A percentile compares a stretch with the other conserved stretches of the same genome.
Evolutionary conservation across 805 yeast species (phyloP).

Genomic region (Wickerhamiella cacticola): DNA sequence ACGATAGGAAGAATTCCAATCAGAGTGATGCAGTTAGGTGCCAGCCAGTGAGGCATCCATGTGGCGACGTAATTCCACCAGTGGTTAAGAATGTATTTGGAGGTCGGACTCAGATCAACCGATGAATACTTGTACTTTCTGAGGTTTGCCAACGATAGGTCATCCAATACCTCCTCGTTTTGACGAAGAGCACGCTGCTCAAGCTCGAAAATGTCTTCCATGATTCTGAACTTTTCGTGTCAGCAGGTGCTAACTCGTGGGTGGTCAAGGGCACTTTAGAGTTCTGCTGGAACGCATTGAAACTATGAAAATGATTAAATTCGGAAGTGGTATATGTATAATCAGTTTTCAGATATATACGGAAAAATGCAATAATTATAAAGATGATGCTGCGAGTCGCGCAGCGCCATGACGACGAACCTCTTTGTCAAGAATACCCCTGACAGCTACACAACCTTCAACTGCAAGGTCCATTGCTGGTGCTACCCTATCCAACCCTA

Average conservation of each 20-base stretch:
- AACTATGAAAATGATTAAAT: no score
- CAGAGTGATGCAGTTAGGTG: constrained; percentile 85
- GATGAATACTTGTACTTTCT: constrained; percentile 25
- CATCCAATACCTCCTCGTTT: constrained; percentile 19
- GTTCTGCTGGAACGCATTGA: no score
- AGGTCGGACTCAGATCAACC: constrained; percentile 71
- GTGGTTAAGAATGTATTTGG: constrained; percentile 65
- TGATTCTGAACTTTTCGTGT: not conserved
- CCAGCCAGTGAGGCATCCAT: constrained; percentile 81
- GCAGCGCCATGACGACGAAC: constrained; percentile 59
- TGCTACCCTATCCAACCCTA: constrained; percentile 73
- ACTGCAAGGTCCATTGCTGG: constrained; percentile 67
- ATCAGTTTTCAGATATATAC: not conserved
- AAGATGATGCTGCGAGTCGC: constrained; percentile 5
- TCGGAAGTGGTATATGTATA: not conserved
- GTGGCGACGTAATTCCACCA: constrained; percentile 63
- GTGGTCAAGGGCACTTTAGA: no score
- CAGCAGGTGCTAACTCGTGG: no score
- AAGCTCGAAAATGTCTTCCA: constrained; percentile 19
- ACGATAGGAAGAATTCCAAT: constrained; percentile 66
- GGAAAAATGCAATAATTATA: not conserved
- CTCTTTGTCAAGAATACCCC: constrained; percentile 76
- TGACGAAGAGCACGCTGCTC: constrained; percentile 23
- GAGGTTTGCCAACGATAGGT: constrained; percentile 19
- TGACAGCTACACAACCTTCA: constrained; percentile 72